These are phyloP conservation scores for Usnea hakonensis DNA, from an alignment of 495 filamentous ascomycete genomes.

Conservation along the genomic window DNA sequence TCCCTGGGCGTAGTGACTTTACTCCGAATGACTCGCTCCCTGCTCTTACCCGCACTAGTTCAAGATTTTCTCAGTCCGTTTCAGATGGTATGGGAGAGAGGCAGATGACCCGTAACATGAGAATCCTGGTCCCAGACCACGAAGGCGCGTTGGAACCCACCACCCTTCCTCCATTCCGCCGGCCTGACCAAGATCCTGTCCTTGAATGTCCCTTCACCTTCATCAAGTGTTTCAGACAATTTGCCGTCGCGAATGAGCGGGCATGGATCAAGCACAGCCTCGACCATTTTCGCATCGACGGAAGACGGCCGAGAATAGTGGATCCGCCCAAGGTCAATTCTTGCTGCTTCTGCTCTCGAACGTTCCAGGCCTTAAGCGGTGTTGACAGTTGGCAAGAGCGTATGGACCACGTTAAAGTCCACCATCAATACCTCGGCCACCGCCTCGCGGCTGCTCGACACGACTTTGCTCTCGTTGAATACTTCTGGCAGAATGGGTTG, in stretches of 20 bases:
- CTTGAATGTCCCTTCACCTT: slow-evolving; percentile 20
- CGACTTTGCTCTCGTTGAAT: slow-evolving; percentile 19
- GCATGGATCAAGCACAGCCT: slow-evolving; percentile 20
- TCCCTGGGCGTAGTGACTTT: slow-evolving; percentile 8
- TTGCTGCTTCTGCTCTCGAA: slow-evolving; percentile 19
- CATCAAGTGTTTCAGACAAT: slow-evolving; percentile 9
- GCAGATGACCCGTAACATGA: neutral
- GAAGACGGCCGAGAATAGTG: neutral
- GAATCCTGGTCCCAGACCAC: neutral
- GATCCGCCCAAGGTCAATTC: slow-evolving; percentile 12
- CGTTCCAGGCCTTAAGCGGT: slow-evolving; percentile 8
- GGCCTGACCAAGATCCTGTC: neutral
- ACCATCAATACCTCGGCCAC: slow-evolving; percentile 16
- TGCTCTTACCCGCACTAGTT: slow-evolving; percentile 19
- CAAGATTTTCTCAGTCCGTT: neutral
- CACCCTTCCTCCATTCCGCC: neutral
- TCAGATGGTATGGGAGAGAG: neutral
- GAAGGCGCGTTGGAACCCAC: slow-evolving; percentile 1
- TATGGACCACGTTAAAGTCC: slow-evolving; percentile 21
- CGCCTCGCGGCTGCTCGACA: slow-evolving; percentile 14
- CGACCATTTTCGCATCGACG: slow-evolving; percentile 8
- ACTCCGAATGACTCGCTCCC: slow-evolving; percentile 15
- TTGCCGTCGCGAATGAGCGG: neutral
- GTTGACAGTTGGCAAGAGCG: slow-evolving; percentile 9
- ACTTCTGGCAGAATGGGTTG: slow-evolving; percentile 19